Percentiles rank a stretch among this genome's conserved stretches.
Conservation (phyloP, 495 filamentous ascomycete species). For the Penicillium malachiteum region DNA sequence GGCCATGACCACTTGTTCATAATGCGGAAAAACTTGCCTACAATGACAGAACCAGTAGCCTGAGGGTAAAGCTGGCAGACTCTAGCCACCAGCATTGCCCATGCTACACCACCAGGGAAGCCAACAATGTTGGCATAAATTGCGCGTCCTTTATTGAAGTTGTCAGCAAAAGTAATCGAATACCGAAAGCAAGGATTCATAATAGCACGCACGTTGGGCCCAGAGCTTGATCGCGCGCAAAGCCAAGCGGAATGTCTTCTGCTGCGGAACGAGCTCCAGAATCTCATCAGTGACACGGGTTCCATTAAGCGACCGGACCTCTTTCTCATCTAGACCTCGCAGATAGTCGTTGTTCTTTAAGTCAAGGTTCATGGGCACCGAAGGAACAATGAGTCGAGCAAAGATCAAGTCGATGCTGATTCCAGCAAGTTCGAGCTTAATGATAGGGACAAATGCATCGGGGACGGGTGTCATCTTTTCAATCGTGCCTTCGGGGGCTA, state of each 20-base stretch:
- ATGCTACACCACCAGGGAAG: slow-evolving; percentile 94
- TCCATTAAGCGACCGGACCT: slow-evolving; percentile 87
- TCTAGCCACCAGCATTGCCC: slow-evolving; percentile 94
- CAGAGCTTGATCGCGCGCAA: slow-evolving; percentile 91
- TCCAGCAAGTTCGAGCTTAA: slow-evolving; percentile 85
- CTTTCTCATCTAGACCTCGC: slow-evolving; percentile 79
- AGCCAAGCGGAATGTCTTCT: slow-evolving; percentile 82
- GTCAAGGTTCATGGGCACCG: slow-evolving; percentile 69
- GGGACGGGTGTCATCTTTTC: slow-evolving; percentile 82
- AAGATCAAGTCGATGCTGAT: slow-evolving; percentile 97
- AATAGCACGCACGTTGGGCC: slow-evolving; percentile 68
- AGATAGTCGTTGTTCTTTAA: slow-evolving; percentile 80
- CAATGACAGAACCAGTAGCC: slow-evolving; percentile 79
- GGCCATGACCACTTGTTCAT: slow-evolving; percentile 94
- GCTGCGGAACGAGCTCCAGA: slow-evolving; percentile 81
- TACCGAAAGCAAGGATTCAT: no score
- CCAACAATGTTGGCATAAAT: slow-evolving; percentile 95
- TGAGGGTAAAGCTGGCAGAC: slow-evolving; percentile 97
- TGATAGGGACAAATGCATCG: slow-evolving; percentile 91
- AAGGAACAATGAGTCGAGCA: slow-evolving; percentile 68
- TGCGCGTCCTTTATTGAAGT: slow-evolving; percentile 57
- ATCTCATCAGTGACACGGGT: slow-evolving; percentile 93
- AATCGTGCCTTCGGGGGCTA: slow-evolving; percentile 73
- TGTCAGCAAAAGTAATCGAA: neutral
- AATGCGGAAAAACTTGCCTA: slow-evolving; percentile 90